Conservation (phyloP, 768 basidiomycete species). For the Leccinellum albellum region DNA sequence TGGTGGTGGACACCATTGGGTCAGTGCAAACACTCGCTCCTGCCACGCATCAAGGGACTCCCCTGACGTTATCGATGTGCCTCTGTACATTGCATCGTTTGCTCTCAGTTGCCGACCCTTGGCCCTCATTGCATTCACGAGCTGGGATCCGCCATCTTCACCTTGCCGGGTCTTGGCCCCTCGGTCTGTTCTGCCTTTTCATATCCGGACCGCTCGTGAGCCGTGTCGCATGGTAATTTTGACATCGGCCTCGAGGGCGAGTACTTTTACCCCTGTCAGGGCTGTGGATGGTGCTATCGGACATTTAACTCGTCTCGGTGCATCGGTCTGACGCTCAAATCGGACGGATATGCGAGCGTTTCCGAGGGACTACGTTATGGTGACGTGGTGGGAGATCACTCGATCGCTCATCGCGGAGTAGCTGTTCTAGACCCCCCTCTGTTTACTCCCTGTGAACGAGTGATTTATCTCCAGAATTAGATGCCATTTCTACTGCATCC, state of each 20-base stretch:
- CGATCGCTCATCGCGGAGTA: conserved; percentile 8
- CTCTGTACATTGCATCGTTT: neutral
- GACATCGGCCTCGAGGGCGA: conserved; percentile 9
- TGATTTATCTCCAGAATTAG: conserved; percentile 1
- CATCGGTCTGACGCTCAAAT: neutral
- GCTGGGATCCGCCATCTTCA: neutral
- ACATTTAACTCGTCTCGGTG: neutral
- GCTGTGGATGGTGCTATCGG: conserved; percentile 4
- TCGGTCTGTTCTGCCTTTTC: neutral
- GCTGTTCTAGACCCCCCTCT: conserved; percentile 3
- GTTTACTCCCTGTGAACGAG: neutral
- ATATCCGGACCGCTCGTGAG: conserved; percentile 6
- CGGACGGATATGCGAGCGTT: neutral
- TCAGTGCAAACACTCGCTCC: neutral
- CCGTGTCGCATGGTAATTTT: conserved; percentile 1
- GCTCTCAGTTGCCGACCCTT: neutral
- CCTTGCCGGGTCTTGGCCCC: neutral
- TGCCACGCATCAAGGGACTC: conserved; percentile 10
- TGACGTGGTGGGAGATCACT: neutral
- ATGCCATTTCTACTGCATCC: neutral
- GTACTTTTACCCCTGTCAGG: conserved; percentile 1
- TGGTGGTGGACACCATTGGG: neutral
- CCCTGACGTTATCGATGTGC: conserved; percentile 6
- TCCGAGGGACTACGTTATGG: neutral
- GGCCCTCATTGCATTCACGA: neutral